Evolutionary conservation across 192 early-diverging fungal species (phyloP), one percentile per base, ranked within the genome.

Genomic region (Coemansia sp.): DNA sequence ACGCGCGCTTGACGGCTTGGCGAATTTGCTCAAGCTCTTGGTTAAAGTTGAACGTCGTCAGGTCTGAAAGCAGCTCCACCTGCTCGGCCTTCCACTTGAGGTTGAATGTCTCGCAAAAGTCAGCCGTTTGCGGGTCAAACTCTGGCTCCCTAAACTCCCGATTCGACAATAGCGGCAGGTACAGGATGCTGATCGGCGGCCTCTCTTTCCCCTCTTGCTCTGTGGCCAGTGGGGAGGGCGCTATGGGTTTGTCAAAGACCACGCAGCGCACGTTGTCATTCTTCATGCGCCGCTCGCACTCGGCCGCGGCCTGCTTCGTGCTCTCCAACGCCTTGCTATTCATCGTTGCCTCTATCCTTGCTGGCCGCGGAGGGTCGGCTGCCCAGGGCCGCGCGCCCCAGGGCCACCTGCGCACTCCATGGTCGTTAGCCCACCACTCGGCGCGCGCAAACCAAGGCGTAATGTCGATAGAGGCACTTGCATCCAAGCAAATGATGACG

Each of bases 401-500:
- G 11, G 82, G 86, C 64, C 88, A 89, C 78, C 90, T 85, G 10
- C 85, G 69, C n/a, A 89, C 83, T 6, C 85, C 85, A 55, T 86
- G 72, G 4, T 85, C 68, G 38, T 81, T 77, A 0, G 85, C 88
- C 72, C 86, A 91, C 26, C 82, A 73, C 59, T 90, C 88, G 41
- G 85, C 79, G 33, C 84, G 77, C 33, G 84, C 86, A 70, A 92
- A 89, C 77, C 87, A 88, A 12, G 86, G 84, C 31, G 86, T 85
- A 23, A 76, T 79, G 35, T 90, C 87, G 35, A 91, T 90, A 57
- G 90, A 86, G 8, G 86, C 89, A 65, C 88, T 89, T 26, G 87
- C 75, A 72, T 94, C 93, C 28, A 94, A 80, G 16, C 87, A 87
- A 18, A 94, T 57, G 10, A 92, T 83, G 31, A 91, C 77, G 72